Evolutionary conservation across 805 yeast genomes (phyloP), one percentile per base, ranked within the genome.

Genomic region (Martiniozyma abietophila): DNA sequence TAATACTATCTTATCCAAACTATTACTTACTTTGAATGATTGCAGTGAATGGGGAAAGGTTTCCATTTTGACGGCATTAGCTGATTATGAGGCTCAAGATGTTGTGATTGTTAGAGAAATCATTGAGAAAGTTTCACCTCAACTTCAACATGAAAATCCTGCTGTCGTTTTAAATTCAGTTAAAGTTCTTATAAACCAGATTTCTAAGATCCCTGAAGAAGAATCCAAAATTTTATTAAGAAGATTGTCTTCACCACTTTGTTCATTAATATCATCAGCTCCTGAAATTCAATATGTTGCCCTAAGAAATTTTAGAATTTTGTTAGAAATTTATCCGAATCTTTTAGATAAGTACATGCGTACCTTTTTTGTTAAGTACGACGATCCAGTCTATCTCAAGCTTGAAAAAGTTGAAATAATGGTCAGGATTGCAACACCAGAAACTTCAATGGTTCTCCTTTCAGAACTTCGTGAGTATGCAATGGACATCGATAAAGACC

Each of bases 1-100:
- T 41, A 48, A 52, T 28, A 65, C 51, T 34, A 62, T 55, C 49
- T 64, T 76, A 33, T 65, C 70, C 37, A 81, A 77, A 54, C 69
- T 92, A 41, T 64, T 92, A 41, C 65, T 76, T 46, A 94, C 96
- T 10, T 65, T 92, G 44, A 89, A 89, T 56, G 99, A 92, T 61
- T 89, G 97, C 61, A 88, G 97, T 0, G 99, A 92, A 61, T 92
- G 99, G 99, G 98, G 98, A 8, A 72, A 98, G 50, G 81, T 92
- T 44, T 74, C 96, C 2, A 82, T 92, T 28, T 65, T 92, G 39
- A 74, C 82, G 1, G 86, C 95, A 1, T 61, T 92, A 43, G 69
- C 85, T 6, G 88, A 80, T 29, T 89, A 79, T 54, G 52, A 63
- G 5, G 66, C 94, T 0, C 48, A 53, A 2, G 71, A 67, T 29